Evolutionary conservation across 371 early-diverging fungal genomes (phyloP).

Genomic region (Fennellomyces sp.): DNA sequence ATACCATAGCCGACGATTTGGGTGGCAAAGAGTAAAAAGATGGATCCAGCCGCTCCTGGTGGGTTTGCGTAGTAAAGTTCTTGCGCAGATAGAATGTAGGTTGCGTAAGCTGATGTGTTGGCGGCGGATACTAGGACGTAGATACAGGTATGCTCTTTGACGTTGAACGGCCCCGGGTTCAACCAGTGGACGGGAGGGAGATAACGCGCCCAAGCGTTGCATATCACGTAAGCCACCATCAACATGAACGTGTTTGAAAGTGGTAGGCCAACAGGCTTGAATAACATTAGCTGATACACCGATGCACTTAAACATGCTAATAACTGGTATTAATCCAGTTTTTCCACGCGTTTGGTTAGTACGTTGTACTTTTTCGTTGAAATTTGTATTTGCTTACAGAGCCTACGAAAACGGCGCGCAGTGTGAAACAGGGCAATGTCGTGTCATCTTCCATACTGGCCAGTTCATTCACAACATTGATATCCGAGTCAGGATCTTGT

Average conservation of each 20-base stretch:
- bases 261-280: conserved; percentile 44
- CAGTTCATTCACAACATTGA: conserved; percentile 36
- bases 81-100: conserved; percentile 60
- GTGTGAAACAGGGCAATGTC: conserved; percentile 25
- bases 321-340: conserved; percentile 15
- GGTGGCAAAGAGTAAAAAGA: conserved; percentile 62
- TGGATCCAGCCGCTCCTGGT: conserved; percentile 44
- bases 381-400: conserved; percentile 22
- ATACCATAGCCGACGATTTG: conserved; percentile 86
- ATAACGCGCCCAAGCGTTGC: conserved; percentile 30
- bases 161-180: conserved; percentile 51
- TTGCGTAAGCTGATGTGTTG: conserved; percentile 47
- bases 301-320: conserved; percentile 42
- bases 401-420: conserved; percentile 34
- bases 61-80: conserved; percentile 50
- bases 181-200: conserved; percentile 33
- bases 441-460: conserved; percentile 39
- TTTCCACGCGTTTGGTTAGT: neutral
- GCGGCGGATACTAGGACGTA: conserved; percentile 43
- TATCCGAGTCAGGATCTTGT: conserved; percentile 7
- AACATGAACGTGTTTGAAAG: conserved; percentile 46
- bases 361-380: neutral
- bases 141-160: conserved; percentile 46
- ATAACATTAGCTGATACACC: conserved; percentile 41
- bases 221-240: conserved; percentile 42